Evolutionary conservation across 371 early-diverging fungal species (phyloP).

Genomic region (Circinella minor): DNA sequence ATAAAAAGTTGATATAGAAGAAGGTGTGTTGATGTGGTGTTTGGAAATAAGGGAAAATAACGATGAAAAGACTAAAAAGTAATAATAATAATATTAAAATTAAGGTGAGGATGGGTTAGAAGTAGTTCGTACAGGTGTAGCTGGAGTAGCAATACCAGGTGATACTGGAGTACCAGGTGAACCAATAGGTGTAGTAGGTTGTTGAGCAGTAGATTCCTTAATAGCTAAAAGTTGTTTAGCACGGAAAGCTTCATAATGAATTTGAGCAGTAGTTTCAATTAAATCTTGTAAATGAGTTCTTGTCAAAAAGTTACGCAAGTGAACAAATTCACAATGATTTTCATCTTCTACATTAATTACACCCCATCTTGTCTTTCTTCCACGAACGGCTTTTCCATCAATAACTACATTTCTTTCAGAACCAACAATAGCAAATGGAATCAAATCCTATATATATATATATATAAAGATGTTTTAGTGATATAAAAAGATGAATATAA

Average conservation of each 20-base stretch:
- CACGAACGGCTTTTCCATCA: conserved; percentile 79
- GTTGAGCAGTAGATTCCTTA: conserved; percentile 62
- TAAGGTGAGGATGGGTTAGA: conserved; percentile 22
- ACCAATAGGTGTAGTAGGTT: conserved; percentile 13
- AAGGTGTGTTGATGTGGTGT: too few relatives aligned
- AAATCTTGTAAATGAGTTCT: conserved; percentile 83
- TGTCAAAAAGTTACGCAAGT: conserved; percentile 84
- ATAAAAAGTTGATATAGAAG: too few relatives aligned
- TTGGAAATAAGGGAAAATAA: too few relatives aligned
- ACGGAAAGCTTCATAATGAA: conserved; percentile 90
- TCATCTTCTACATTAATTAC: conserved; percentile 73
- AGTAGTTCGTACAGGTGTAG: conserved; percentile 21
- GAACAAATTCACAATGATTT: conserved; percentile 76
- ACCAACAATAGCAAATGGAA: conserved; percentile 87
- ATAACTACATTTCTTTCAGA: conserved; percentile 82
- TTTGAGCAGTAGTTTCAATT: conserved; percentile 81
- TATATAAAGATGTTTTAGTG: not conserved
- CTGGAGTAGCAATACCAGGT: conserved; percentile 7
- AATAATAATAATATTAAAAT: not conserved
- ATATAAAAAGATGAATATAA: not conserved
- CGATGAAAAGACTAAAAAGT: too few relatives aligned
- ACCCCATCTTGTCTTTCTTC: conserved; percentile 72
- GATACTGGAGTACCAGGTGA: conserved; percentile 13
- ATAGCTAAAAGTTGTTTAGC: conserved; percentile 82
- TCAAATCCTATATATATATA: conserved; percentile 54